phyloP scores from a whole-genome alignment of 164 flowering plant genomes.

The Chimonanthus praecox region DNA sequence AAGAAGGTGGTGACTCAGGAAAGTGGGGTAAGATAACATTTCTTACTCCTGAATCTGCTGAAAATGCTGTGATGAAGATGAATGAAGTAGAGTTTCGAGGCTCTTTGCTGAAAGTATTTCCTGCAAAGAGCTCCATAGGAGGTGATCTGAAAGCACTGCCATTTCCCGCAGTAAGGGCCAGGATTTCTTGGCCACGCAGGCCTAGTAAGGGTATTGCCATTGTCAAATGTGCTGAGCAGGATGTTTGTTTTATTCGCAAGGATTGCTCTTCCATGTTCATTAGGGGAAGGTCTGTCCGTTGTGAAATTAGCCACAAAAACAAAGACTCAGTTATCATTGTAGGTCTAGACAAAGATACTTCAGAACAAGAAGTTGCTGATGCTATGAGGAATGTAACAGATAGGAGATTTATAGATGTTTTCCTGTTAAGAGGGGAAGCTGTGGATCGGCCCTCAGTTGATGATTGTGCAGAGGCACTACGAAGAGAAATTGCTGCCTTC shows the following conservation, averaged over 20 bases:
- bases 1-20: constrained; percentile 31
- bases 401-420: constrained; percentile 48
- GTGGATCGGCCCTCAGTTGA: constrained; percentile 37
- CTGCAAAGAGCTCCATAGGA: constrained; percentile 27
- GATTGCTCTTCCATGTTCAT: constrained; percentile 39
- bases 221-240: constrained; percentile 44
- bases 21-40: constrained; percentile 82
- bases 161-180: constrained; percentile 69
- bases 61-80: constrained; percentile 39
- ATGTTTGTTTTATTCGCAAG: constrained; percentile 33
- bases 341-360: constrained; percentile 47
- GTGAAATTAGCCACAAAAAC: constrained; percentile 33
- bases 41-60: constrained; percentile 69
- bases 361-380: constrained; percentile 56
- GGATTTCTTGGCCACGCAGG: constrained; percentile 81
- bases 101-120: constrained; percentile 44
- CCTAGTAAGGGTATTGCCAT: constrained; percentile 59
- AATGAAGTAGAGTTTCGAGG: constrained; percentile 42
- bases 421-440: constrained; percentile 55
- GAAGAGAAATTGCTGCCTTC: constrained; percentile 57
- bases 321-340: constrained; percentile 36
- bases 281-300: constrained; percentile 39
- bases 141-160: constrained; percentile 43
- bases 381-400: constrained; percentile 37
- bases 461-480: constrained; percentile 67